phyloP scores from a whole-genome alignment of 192 early-diverging fungal genomes.

The Ambispora gerdemannii region DNA sequence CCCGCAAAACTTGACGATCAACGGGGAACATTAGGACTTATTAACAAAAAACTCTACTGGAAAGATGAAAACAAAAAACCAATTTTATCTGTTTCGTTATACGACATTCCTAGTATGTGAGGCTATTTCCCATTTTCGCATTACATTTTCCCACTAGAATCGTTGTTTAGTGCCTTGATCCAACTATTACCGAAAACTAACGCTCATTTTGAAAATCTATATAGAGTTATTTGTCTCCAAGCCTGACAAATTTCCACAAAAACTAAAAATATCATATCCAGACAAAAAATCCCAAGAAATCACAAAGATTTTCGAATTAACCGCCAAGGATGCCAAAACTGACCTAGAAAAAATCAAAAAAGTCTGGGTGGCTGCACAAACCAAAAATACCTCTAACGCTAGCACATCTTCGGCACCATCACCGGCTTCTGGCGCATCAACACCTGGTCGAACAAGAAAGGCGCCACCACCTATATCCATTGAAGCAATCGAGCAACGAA shows the following conservation, averaged over 20 bases:
- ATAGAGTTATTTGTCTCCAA: too few relatives aligned
- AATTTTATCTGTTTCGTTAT: too few relatives aligned
- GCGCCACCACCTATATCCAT: constrained; percentile 37
- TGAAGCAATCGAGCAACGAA: constrained; percentile 62
- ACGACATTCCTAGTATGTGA: too few relatives aligned
- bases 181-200: too few relatives aligned
- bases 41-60: too few relatives aligned
- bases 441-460: constrained; percentile 27
- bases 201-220: too few relatives aligned
- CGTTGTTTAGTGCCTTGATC: too few relatives aligned
- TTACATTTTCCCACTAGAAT: too few relatives aligned
- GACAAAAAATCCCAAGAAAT: not conserved
- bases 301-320: not conserved
- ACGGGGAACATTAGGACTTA: too few relatives aligned
- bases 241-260: not conserved
- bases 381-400: not conserved
- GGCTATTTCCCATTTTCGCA: too few relatives aligned
- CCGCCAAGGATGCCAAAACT: not conserved
- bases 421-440: constrained; percentile 16
- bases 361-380: constrained; percentile 32
- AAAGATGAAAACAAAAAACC: too few relatives aligned
- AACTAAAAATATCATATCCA: not conserved
- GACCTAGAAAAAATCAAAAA: not conserved
- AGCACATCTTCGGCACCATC: constrained; percentile 20
- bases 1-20: too few relatives aligned